Percentiles rank a stretch among this genome's conserved stretches.
Conservation (phyloP, 805 yeast genomes). For the Jamesozyma jinghongensis region DNA sequence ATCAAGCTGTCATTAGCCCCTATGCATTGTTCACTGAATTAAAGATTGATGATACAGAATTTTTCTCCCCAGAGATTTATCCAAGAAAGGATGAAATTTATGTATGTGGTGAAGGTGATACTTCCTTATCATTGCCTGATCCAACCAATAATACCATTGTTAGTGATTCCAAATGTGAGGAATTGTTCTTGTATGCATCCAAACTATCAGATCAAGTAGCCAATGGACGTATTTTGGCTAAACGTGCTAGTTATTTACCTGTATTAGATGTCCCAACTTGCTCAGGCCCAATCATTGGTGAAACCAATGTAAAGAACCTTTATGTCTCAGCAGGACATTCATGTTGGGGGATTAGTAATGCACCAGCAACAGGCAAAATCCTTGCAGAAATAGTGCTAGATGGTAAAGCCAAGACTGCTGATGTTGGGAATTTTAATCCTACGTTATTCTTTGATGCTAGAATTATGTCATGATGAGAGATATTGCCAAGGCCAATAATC, state of each 20-base stretch:
- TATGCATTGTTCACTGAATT: constrained; percentile 92
- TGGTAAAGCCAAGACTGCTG: constrained; percentile 71
- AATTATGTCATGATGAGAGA: constrained; percentile 4
- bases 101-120: constrained; percentile 95
- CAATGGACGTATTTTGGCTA: constrained; percentile 64
- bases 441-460: constrained; percentile 75
- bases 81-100: constrained; percentile 94
- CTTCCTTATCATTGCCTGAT: constrained; percentile 83
- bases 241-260: constrained; percentile 94
- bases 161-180: constrained; percentile 79
- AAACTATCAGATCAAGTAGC: constrained; percentile 60
- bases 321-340: constrained; percentile 88
- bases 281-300: constrained; percentile 90
- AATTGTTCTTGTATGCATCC: constrained; percentile 71
- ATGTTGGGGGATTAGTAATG: constrained; percentile 98
- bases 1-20: constrained; percentile 66
- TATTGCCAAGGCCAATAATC: no score
- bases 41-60: constrained; percentile 53
- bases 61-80: constrained; percentile 87
- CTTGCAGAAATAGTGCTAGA: constrained; percentile 82
- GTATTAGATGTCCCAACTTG: constrained; percentile 87
- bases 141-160: constrained; percentile 91
- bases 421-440: constrained; percentile 77
- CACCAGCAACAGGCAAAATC: constrained; percentile 93
- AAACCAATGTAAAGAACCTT: constrained; percentile 74